A percentile compares a stretch with the other conserved stretches of the same genome.
phyloP scores from a whole-genome alignment of 208 protist species.

The Acanthamoeba healyi region DNA sequence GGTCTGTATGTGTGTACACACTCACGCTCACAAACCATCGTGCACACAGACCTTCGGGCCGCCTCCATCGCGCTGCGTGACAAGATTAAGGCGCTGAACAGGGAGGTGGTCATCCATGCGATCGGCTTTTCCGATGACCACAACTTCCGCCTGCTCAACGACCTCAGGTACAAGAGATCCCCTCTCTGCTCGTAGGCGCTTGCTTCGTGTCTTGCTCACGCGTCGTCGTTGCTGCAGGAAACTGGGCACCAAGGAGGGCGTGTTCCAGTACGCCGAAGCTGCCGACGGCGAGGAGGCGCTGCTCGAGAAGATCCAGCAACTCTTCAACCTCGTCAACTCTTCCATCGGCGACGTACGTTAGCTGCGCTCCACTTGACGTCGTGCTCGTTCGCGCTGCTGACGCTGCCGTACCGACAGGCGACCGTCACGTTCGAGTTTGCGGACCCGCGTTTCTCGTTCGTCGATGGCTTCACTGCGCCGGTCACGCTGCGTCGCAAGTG shows the following conservation, averaged over 20 bases:
- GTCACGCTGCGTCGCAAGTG: conserved; percentile 46
- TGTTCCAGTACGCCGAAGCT: conserved; percentile 77
- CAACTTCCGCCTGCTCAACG: conserved; percentile 60
- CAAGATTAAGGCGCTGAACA: conserved; percentile 25
- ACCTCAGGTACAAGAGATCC: background rate
- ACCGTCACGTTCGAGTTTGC: conserved; percentile 54
- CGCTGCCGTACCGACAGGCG: background rate
- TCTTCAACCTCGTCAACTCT: conserved; percentile 74
- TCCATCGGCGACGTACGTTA: conserved; percentile 38
- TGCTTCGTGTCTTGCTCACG: background rate
- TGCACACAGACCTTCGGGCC: background rate
- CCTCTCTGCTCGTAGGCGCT: too few relatives aligned
- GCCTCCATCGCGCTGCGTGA: conserved; percentile 42
- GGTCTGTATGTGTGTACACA: too few relatives aligned
- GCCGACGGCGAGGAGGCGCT: conserved; percentile 77
- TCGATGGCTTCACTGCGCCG: conserved; percentile 46
- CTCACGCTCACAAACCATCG: background rate
- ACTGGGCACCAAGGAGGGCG: conserved; percentile 60
- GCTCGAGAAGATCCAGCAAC: conserved; percentile 79
- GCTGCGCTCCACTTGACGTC: too few relatives aligned
- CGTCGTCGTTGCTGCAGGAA: background rate
- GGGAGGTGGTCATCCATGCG: conserved; percentile 36
- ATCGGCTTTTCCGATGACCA: conserved; percentile 57
- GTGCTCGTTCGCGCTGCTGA: background rate
- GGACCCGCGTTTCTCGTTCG: background rate